Evolutionary conservation across 257 asterid genomes (phyloP).

Genomic region (Solanum habrochaites): DNA sequence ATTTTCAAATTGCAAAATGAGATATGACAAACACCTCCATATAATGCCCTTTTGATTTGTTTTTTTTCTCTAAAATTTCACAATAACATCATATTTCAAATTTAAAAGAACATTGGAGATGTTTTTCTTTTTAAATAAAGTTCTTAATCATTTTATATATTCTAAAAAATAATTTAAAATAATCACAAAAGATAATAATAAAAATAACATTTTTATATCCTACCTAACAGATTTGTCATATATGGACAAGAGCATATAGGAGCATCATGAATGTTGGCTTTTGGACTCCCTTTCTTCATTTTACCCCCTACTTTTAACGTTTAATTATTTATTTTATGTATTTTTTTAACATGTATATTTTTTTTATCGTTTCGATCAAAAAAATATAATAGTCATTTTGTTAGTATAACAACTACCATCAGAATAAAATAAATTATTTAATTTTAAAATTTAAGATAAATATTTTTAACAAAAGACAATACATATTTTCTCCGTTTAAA

Average conservation of each 20-base stretch:
- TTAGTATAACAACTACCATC: not conserved
- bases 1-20: not conserved
- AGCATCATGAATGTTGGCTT: not conserved
- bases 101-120: too few species aligned
- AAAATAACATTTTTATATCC: too few species aligned
- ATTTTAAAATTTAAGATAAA: too few species aligned
- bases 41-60: not conserved
- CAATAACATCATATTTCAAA: not conserved
- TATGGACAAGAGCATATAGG: not conserved
- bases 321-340: too few species aligned
- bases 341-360: too few species aligned
- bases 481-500: accelerated
- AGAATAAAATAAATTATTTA: not conserved
- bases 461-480: not conserved
- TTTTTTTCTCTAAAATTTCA: not conserved
- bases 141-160: too few species aligned
- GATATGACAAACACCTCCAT: not conserved
- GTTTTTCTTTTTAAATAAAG: too few species aligned
- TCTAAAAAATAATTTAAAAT: too few species aligned
- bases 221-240: not conserved
- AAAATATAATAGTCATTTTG: too few species aligned
- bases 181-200: not conserved
- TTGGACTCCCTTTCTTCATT: not conserved
- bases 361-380: too few species aligned
- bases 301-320: not conserved